phyloP scores from a whole-genome alignment of 169 alveolate genomes.

The Plasmodium knowlesi region DNA sequence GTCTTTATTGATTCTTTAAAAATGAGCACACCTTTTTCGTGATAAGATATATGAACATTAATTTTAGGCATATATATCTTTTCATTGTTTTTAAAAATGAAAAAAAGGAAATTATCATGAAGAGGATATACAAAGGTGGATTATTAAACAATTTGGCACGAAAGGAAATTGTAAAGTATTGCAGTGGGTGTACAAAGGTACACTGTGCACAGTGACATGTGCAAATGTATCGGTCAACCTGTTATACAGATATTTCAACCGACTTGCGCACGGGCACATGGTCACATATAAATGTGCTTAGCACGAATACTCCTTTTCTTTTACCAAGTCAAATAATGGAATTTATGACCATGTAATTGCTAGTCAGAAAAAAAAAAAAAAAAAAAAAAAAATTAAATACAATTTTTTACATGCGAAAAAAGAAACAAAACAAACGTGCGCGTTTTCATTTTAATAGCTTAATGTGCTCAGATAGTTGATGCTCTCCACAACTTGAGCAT shows the following conservation, averaged over 20 bases:
- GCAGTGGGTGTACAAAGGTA: neutral
- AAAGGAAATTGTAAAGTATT: neutral
- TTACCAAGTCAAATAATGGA: neutral
- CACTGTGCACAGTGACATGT: neutral
- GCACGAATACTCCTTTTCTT: neutral
- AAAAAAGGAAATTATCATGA: neutral
- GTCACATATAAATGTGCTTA: neutral
- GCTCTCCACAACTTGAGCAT: constrained; percentile 70
- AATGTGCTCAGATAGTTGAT: constrained; percentile 42
- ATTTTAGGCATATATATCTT: neutral
- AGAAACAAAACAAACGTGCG: neutral
- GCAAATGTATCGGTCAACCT: neutral
- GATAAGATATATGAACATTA: neutral
- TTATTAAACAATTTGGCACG: neutral
- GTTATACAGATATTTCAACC: neutral
- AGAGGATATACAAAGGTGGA: neutral
- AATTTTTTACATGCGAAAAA: neutral
- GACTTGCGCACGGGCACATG: neutral
- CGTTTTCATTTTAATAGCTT: constrained; percentile 27
- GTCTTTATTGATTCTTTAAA: neutral
- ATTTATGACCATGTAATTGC: neutral
- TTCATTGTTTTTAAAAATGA: neutral
- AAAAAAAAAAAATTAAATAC: neutral
- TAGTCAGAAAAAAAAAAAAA: neutral
- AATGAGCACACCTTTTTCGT: neutral